Percentiles rank a stretch among this genome's conserved stretches.
These are phyloP conservation scores for Smallanthus sonchifolius DNA, from an alignment of 129 eudicot genomes.

Conservation along the genomic window DNA sequence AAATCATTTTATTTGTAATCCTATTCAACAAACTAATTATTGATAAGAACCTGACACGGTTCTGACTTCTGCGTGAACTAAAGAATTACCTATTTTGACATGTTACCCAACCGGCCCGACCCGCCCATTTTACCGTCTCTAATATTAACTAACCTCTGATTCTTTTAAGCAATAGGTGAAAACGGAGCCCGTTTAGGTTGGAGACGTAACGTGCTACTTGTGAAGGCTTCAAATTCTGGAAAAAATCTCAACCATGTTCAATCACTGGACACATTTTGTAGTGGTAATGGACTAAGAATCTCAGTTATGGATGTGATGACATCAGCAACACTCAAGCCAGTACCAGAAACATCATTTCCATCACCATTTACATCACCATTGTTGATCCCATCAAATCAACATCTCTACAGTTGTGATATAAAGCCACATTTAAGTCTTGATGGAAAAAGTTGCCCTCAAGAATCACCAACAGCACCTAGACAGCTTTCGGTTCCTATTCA, in stretches of 20 bases:
- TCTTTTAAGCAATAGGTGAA: conserved; percentile 34
- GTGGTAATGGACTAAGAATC: conserved; percentile 47
- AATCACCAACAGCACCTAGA: conserved; percentile 59
- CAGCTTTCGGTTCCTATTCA: conserved; percentile 58
- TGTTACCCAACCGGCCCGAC: background rate
- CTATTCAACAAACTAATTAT: background rate
- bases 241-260: conserved; percentile 66
- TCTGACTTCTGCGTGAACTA: background rate
- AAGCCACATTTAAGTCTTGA: conserved; percentile 67
- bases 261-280: conserved; percentile 71
- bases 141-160: background rate
- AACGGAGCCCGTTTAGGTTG: conserved; percentile 68
- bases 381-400: conserved; percentile 65
- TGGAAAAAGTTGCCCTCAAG: conserved; percentile 56
- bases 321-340: conserved; percentile 43
- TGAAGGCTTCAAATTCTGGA: conserved; percentile 81
- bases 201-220: conserved; percentile 85
- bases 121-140: background rate
- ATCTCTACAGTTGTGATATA: conserved; percentile 43
- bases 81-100: background rate
- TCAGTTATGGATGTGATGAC: conserved; percentile 38
- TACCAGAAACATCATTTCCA: conserved; percentile 50
- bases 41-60: background rate
- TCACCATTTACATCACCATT: conserved; percentile 75
- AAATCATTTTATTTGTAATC: background rate